phyloP scores from a whole-genome alignment of 176 grass and related monocot genomes.

The Oryza glumipatula region DNA sequence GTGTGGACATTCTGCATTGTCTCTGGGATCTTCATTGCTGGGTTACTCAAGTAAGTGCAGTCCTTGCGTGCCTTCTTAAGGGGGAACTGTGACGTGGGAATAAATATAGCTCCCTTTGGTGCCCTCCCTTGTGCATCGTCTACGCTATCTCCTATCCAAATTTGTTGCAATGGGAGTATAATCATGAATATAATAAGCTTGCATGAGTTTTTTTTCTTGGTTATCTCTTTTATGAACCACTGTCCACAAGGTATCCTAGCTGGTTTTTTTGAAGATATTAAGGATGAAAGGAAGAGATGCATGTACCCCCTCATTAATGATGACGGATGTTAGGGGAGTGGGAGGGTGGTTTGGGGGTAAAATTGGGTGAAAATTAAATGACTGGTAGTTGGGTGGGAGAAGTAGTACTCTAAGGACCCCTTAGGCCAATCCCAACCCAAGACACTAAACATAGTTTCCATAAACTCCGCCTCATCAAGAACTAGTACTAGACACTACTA shows the following conservation, averaged over 20 bases:
- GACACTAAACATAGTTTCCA: too few relatives aligned
- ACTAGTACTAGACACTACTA: too few relatives aligned
- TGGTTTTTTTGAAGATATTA: background rate
- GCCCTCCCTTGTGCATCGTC: slow-evolving; percentile 58
- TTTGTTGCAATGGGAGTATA: slow-evolving; percentile 44
- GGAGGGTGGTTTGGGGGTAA: too few relatives aligned
- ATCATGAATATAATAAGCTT: slow-evolving; percentile 20
- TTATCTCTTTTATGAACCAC: slow-evolving; percentile 5
- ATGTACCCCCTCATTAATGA: too few relatives aligned
- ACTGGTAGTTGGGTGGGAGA: too few relatives aligned
- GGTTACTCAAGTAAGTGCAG: slow-evolving; percentile 73
- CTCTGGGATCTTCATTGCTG: slow-evolving; percentile 79
- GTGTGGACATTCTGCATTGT: slow-evolving; percentile 72
- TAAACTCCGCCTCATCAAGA: too few relatives aligned
- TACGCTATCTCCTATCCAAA: slow-evolving; percentile 85
- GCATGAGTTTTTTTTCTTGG: slow-evolving; percentile 14
- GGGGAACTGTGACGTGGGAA: slow-evolving; percentile 76
- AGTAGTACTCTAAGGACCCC: too few relatives aligned
- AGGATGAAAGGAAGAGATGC: background rate
- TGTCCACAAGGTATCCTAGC: too few relatives aligned
- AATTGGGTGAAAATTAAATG: too few relatives aligned
- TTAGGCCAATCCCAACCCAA: too few relatives aligned
- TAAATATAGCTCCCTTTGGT: slow-evolving; percentile 55
- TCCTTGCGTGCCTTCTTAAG: slow-evolving; percentile 71
- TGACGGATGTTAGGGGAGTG: too few relatives aligned